Evolutionary conservation across 1,284 basidiomycete species (phyloP).

Genomic region (Hypsizygus ulmarius): DNA sequence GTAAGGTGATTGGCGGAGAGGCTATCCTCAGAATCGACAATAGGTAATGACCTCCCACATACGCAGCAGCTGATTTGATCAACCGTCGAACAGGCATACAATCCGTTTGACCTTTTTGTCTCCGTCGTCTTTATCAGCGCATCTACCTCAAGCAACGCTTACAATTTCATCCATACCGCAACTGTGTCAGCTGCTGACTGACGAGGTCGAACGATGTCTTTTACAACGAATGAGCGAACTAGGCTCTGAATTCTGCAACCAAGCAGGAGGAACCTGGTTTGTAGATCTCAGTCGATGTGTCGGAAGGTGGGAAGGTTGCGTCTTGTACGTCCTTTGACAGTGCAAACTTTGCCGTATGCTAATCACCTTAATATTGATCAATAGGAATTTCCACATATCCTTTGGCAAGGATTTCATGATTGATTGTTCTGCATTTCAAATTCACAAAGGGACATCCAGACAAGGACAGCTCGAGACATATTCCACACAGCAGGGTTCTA

Average conservation of each 20-base stretch:
- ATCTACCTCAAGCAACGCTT: conserved; percentile 73
- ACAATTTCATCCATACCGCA: conserved; percentile 70
- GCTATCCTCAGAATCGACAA: conserved; percentile 66
- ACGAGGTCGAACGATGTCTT: conserved; percentile 69
- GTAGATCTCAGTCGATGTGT: conserved; percentile 68
- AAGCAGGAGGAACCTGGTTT: conserved; percentile 69
- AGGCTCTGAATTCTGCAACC: conserved; percentile 54
- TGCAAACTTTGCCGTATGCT: conserved; percentile 1
- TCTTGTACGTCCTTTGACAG: conserved; percentile 50
- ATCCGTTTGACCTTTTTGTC: conserved; percentile 70
- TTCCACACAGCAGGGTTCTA: conserved; percentile 24
- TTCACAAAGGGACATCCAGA: conserved; percentile 40
- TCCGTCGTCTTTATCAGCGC: conserved; percentile 67
- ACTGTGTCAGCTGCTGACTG: conserved; percentile 66
- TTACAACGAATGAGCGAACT: conserved; percentile 65
- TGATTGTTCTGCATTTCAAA: conserved; percentile 53
- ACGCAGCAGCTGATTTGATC: background rate
- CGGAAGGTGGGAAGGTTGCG: conserved; percentile 77
- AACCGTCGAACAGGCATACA: conserved; percentile 48
- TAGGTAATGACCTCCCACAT: conserved; percentile 38
- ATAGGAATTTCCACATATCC: conserved; percentile 61
- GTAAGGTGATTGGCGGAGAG: conserved; percentile 58
- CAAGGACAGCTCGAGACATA: conserved; percentile 44
- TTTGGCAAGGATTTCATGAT: conserved; percentile 50
- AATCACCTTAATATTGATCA: background rate